A percentile compares a stretch with the other conserved stretches of the same genome.
These are phyloP conservation scores for Yarrowia porcina DNA, from an alignment of 805 yeast genomes.

Conservation along the genomic window DNA sequence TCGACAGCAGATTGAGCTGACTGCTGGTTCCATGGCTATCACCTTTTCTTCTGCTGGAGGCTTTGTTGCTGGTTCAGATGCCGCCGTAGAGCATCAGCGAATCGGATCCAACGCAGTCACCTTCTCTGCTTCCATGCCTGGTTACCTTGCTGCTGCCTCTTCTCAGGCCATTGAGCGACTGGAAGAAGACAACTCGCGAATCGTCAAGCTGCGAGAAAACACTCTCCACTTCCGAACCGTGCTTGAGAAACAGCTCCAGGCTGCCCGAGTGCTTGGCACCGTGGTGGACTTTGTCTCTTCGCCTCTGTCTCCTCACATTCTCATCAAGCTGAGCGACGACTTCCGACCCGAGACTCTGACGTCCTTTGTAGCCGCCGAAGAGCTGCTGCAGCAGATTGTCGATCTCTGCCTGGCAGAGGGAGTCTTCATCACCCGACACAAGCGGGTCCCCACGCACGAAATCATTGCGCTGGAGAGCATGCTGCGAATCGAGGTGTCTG, in stretches of 20 bases:
- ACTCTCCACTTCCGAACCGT: slow-evolving; percentile 28
- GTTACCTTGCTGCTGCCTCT: slow-evolving; percentile 62
- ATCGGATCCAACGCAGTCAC: slow-evolving; percentile 87
- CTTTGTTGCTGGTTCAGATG: slow-evolving; percentile 79
- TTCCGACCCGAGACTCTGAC: slow-evolving; percentile 29
- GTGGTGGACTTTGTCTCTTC: background rate
- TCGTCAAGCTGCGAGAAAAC: slow-evolving; percentile 29
- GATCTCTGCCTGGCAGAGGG: slow-evolving; percentile 52
- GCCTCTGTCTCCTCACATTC: slow-evolving; percentile 61
- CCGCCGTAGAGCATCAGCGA: slow-evolving; percentile 89
- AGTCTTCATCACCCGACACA: slow-evolving; percentile 63
- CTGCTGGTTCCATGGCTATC: slow-evolving; percentile 80
- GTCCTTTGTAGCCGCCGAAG: slow-evolving; percentile 33
- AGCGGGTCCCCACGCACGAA: slow-evolving; percentile 67
- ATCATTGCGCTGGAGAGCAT: slow-evolving; percentile 62
- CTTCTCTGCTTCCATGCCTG: slow-evolving; percentile 92
- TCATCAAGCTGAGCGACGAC: slow-evolving; percentile 54
- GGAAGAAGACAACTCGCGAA: slow-evolving; percentile 36
- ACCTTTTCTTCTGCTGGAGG: slow-evolving; percentile 88
- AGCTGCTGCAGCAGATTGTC: slow-evolving; percentile 57
- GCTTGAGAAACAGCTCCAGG: slow-evolving; percentile 26
- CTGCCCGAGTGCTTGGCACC: background rate
- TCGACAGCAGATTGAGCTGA: slow-evolving; percentile 72
- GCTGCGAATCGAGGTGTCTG: slow-evolving; percentile 21
- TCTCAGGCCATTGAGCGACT: slow-evolving; percentile 31